Evolutionary conservation across 176 grass and related monocot genomes (phyloP).

Genomic region (Ananas comosus): DNA sequence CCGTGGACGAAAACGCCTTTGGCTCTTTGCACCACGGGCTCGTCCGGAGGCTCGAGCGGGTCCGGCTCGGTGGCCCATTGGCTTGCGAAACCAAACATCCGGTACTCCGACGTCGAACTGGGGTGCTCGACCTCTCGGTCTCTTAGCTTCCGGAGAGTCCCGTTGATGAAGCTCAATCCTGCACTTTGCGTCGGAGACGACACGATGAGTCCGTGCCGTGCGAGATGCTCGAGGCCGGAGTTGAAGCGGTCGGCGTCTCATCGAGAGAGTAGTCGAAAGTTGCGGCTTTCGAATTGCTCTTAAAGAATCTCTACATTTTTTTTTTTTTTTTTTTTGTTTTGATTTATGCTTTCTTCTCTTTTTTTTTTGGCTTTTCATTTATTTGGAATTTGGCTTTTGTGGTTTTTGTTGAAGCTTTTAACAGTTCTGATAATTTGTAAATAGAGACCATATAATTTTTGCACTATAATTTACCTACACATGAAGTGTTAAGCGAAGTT

Average conservation of each 20-base stretch:
- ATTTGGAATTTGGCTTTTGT: no score
- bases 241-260: slow-evolving; percentile 43
- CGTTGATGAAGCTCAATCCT: slow-evolving; percentile 36
- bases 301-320: slow-evolving; percentile 20
- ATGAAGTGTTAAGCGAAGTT: no score
- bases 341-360: no score
- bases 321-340: slow-evolving; percentile 19
- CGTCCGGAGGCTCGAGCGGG: slow-evolving; percentile 16
- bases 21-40: slow-evolving; percentile 30
- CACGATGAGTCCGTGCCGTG: slow-evolving; percentile 41
- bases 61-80: slow-evolving; percentile 9
- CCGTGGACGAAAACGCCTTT: slow-evolving; percentile 42
- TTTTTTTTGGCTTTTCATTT: no score
- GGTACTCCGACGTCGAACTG: slow-evolving; percentile 35
- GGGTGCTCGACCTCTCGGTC: slow-evolving; percentile 62
- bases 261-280: slow-evolving; percentile 46
- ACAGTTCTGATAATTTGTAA: no score
- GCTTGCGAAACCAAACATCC: slow-evolving; percentile 15
- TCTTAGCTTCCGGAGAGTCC: slow-evolving; percentile 33
- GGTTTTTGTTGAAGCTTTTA: no score
- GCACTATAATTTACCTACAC: no score
- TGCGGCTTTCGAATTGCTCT: slow-evolving; percentile 32
- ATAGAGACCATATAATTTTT: no score
- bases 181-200: slow-evolving; percentile 37
- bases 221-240: slow-evolving; percentile 47